A percentile compares a stretch with the other conserved stretches of the same genome.
Evolutionary conservation across 176 grass and related monocot genomes (phyloP).

Genomic region (Aegilops sharonensis): DNA sequence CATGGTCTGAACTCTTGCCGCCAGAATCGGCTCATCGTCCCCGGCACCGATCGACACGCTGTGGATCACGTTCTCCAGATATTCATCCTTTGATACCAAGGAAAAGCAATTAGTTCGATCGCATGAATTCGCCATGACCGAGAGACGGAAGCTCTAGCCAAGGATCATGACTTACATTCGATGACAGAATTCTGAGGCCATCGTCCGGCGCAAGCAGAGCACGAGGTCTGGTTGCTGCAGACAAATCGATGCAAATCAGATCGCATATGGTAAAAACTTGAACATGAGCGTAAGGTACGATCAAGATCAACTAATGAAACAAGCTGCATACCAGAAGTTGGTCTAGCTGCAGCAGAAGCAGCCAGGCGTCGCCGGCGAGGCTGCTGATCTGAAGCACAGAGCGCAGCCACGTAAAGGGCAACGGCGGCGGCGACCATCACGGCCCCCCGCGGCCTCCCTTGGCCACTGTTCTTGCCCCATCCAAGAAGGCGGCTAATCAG

Average conservation of each 20-base stretch:
- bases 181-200: constrained; percentile 41
- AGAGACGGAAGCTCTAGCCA: neutral
- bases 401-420: neutral
- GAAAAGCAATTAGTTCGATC: neutral
- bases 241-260: neutral
- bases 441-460: neutral
- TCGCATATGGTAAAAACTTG: neutral
- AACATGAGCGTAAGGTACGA: neutral
- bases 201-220: neutral
- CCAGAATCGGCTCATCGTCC: constrained; percentile 36
- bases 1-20: constrained; percentile 23
- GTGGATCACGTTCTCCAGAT: constrained; percentile 32
- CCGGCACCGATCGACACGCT: constrained; percentile 41
- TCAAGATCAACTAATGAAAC: neutral
- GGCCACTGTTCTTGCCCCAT: neutral
- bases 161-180: constrained; percentile 29
- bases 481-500: constrained; percentile 30
- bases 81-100: constrained; percentile 8
- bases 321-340: constrained; percentile 19
- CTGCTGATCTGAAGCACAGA: constrained; percentile 1
- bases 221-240: constrained; percentile 4
- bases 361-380: neutral
- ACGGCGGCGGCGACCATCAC: neutral
- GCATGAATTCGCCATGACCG: neutral
- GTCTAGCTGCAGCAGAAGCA: neutral